Evolutionary conservation across 139 green algal genomes (phyloP).

Genomic region (Chlamydomonas sp.): DNA sequence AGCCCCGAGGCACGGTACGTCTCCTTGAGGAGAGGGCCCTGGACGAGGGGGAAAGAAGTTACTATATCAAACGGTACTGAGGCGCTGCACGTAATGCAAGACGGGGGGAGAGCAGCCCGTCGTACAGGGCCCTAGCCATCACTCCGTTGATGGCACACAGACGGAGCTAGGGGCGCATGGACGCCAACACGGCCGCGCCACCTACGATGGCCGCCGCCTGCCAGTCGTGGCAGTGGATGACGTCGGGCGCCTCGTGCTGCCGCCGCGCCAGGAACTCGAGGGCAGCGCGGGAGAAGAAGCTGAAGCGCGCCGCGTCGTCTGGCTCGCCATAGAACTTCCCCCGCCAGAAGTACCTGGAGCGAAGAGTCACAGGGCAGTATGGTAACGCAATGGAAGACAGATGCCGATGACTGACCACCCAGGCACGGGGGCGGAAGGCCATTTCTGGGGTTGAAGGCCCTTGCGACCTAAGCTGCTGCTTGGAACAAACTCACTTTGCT

Average conservation of each 20-base stretch:
- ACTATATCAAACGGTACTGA: too few species aligned
- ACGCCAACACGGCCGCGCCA: neutral
- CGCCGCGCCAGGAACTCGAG: constrained; percentile 84
- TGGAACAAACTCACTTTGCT: constrained; percentile 12
- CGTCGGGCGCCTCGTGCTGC: constrained; percentile 52
- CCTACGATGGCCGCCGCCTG: constrained; percentile 72
- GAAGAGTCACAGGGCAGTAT: too few species aligned
- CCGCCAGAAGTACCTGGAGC: constrained; percentile 40
- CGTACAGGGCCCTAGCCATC: neutral
- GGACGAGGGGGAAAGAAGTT: neutral
- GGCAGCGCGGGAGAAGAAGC: constrained; percentile 60
- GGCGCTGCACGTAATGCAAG: neutral
- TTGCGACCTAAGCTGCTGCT: neutral
- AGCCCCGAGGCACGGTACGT: constrained; percentile 66
- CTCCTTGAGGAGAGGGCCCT: constrained; percentile 84
- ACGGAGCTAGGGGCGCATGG: neutral
- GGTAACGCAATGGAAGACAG: too few species aligned
- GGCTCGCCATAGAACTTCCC: constrained; percentile 46
- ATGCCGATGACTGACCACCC: too few species aligned
- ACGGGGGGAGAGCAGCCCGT: neutral
- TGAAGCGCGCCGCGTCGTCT: constrained; percentile 59
- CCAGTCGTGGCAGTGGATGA: constrained; percentile 93
- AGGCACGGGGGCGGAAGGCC: neutral
- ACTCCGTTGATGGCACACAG: too few species aligned
- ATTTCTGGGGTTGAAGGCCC: neutral